Base-by-base conservation (phyloP, 2,329 filamentous ascomycete species). In the Aspergillus proliferans region DNA sequence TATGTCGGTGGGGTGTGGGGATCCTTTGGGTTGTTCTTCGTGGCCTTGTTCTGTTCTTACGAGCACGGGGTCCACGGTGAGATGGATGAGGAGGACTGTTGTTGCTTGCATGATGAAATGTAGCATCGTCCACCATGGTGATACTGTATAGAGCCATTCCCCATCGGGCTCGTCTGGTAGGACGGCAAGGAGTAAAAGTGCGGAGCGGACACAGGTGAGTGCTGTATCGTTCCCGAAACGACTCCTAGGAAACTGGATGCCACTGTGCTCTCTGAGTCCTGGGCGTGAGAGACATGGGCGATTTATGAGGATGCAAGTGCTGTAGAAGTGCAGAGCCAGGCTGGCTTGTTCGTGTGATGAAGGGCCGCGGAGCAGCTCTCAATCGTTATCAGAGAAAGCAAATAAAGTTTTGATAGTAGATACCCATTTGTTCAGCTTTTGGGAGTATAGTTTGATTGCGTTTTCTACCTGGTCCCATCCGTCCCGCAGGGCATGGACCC, bases 41-140 rank as follows among this genome's bases (percentile, higher is more conserved):
- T 6, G 15, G 38, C 38, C 38, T 10, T 12, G 15, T 6, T 40
- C 38, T 12, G 18, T 12, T 19, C 15, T 40, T 12, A 40, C 12
- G n/a, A 8, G 38, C 38, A 21, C 38, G 1, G 38, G 7, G 9
- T 9, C 38, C 7, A 40, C 18, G 2, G 18, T 12, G 10, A 71
- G 50, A 47, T 69, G 59, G 10, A 68, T 65, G 44, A 71, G 58
- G 15, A 71, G 57, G 6, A 73, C 60, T 2, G 63, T 62, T 2
- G 60, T 62, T 10, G 68, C 58, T 52, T 74, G 71, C 52, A 72
- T 68, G 12, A 73, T 50, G 51, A 66, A 68, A 48, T 73, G 70
- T 30, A 73, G 54, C n/a, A 70, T 54, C 50, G 58, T 67, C 66
- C 67, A 72, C 71, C 71, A 74, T 21, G 69, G 68, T 0, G 62